Conservation (phyloP, 768 basidiomycete genomes). For the Panus rudis region DNA sequence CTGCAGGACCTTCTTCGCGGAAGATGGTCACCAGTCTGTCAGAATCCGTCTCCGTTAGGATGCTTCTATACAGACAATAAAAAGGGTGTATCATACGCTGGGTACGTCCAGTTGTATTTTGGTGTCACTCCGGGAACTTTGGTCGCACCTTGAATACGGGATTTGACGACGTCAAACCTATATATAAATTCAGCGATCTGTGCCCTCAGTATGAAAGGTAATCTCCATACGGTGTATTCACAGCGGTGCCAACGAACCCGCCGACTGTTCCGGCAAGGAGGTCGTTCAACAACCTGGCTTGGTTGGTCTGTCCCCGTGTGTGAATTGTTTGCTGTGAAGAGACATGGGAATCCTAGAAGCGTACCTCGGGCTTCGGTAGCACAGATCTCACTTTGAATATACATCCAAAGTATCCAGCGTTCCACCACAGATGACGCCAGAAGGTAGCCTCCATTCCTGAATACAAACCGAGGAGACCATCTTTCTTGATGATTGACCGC, state of each 20-base stretch:
- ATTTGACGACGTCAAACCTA: conserved; percentile 77
- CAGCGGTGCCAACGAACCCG: conserved; percentile 78
- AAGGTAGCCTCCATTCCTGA: conserved; percentile 96
- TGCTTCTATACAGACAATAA: no score
- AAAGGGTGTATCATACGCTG: conserved; percentile 40
- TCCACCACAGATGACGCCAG: conserved; percentile 92
- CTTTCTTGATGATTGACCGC: conserved; percentile 64
- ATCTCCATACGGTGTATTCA: conserved; percentile 82
- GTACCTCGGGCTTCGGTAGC: conserved; percentile 81
- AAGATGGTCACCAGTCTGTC: conserved; percentile 64
- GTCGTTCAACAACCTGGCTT: conserved; percentile 79
- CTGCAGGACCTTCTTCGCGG: conserved; percentile 79
- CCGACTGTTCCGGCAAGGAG: conserved; percentile 87
- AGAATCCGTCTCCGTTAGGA: background rate
- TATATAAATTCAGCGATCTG: background rate
- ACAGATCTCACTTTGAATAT: conserved; percentile 80
- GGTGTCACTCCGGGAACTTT: conserved; percentile 63
- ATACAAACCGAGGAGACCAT: conserved; percentile 83
- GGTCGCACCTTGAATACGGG: conserved; percentile 79
- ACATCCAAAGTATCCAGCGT: conserved; percentile 92
- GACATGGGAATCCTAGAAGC: conserved; percentile 16
- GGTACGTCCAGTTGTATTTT: conserved; percentile 96
- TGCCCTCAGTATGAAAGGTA: background rate
- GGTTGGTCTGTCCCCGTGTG: conserved; percentile 40
- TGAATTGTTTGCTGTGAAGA: background rate